Evolutionary conservation across 805 yeast genomes (phyloP).

Genomic region (Candida rishiriensis): DNA sequence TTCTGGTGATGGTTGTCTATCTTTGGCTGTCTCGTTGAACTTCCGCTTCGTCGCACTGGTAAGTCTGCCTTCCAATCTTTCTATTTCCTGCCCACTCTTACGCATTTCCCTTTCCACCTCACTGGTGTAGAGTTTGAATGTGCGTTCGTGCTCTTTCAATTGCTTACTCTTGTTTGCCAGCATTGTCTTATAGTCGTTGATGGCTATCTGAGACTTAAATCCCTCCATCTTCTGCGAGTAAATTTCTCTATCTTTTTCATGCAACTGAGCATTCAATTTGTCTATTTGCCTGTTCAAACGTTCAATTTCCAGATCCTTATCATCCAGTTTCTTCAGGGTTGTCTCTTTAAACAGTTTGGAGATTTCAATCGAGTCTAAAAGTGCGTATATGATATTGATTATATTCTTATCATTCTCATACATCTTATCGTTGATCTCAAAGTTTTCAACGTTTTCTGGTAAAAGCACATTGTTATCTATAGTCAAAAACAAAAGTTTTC

Average conservation of each 20-base stretch:
- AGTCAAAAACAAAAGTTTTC: slow-evolving; percentile 18
- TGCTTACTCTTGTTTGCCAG: slow-evolving; percentile 9
- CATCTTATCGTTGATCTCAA: slow-evolving; percentile 14
- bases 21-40: background rate
- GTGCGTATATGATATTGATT: slow-evolving; percentile 23
- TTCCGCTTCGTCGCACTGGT: slow-evolving; percentile 5
- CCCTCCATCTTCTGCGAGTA: slow-evolving; percentile 15
- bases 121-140: slow-evolving; percentile 14
- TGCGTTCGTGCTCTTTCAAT: slow-evolving; percentile 15
- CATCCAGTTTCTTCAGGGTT: slow-evolving; percentile 7
- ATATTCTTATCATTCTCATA: slow-evolving; percentile 31
- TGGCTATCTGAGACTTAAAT: slow-evolving; percentile 12
- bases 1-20: background rate
- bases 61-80: slow-evolving; percentile 10
- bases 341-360: slow-evolving; percentile 17
- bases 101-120: slow-evolving; percentile 20
- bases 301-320: slow-evolving; percentile 13
- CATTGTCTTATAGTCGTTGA: slow-evolving; percentile 10
- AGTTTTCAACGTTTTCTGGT: slow-evolving; percentile 4
- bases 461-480: slow-evolving; percentile 13
- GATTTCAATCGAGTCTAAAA: slow-evolving; percentile 22
- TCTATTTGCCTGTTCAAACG: slow-evolving; percentile 8
- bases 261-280: slow-evolving; percentile 2
- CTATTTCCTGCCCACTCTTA: slow-evolving; percentile 14
- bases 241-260: slow-evolving; percentile 16